phyloP scores from a whole-genome alignment of 2,329 filamentous ascomycete species.

The Zymoseptoria brevis region DNA sequence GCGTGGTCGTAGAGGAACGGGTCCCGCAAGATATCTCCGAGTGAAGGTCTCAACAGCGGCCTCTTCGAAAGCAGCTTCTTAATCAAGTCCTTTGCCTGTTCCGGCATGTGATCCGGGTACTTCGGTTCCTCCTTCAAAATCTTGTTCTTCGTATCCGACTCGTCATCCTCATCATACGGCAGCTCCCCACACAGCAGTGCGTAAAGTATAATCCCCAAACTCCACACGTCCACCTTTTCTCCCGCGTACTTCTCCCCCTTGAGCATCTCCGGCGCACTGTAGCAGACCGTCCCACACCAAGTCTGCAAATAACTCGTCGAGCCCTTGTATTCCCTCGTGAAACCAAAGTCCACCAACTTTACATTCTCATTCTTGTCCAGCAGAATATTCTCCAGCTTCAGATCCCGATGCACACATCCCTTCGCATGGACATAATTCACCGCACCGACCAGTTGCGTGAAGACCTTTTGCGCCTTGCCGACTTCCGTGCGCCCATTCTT shows the following conservation, averaged over 20 bases:
- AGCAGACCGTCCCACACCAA: conserved; percentile 95
- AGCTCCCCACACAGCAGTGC: conserved; percentile 76
- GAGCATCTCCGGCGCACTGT: conserved; percentile 96
- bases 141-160: conserved; percentile 72
- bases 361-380: conserved; percentile 96
- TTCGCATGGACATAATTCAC: conserved; percentile 93
- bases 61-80: conserved; percentile 81
- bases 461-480: conserved; percentile 87
- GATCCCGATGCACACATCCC: conserved; percentile 89
- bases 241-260: conserved; percentile 97
- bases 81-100: conserved; percentile 69
- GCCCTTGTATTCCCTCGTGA: conserved; percentile 94
- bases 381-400: conserved; percentile 94
- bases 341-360: conserved; percentile 95
- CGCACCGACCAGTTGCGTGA: conserved; percentile 88
- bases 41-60: conserved; percentile 69
- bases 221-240: conserved; percentile 97
- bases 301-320: conserved; percentile 92
- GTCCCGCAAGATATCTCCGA: conserved; percentile 80
- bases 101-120: conserved; percentile 71
- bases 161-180: conserved; percentile 95
- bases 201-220: conserved; percentile 75
- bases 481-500: conserved; percentile 75
- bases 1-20: conserved; percentile 84
- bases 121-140: conserved; percentile 81